phyloP scores from a whole-genome alignment of 495 filamentous ascomycete species.

The Penicillium paradoxum region DNA sequence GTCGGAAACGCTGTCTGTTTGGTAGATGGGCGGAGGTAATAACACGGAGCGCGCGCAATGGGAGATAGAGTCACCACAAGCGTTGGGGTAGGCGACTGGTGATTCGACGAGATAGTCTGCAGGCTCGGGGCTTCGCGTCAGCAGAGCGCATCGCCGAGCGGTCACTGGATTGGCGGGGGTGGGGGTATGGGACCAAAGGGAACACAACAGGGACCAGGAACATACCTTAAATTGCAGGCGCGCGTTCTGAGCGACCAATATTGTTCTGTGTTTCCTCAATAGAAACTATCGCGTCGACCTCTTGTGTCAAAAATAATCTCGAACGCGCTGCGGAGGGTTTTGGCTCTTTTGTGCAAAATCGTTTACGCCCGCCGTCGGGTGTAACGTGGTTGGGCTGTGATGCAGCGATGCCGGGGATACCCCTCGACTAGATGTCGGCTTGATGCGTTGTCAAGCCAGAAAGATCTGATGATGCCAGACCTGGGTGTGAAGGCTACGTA shows the following conservation, averaged over 20 bases:
- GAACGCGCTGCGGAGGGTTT: slow-evolving; percentile 25
- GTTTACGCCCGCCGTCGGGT: slow-evolving; percentile 34
- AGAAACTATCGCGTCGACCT: slow-evolving; percentile 17
- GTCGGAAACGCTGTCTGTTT: slow-evolving; percentile 18
- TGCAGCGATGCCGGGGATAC: slow-evolving; percentile 38
- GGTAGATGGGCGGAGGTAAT: slow-evolving; percentile 25
- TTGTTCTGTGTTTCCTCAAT: slow-evolving; percentile 10
- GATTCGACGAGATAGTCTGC: slow-evolving; percentile 45
- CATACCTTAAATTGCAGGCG: slow-evolving; percentile 30
- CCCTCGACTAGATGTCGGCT: slow-evolving; percentile 29
- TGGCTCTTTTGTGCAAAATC: slow-evolving; percentile 37
- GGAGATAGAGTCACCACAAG: slow-evolving; percentile 25
- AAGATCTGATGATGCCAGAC: slow-evolving; percentile 24
- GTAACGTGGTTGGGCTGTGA: slow-evolving; percentile 51
- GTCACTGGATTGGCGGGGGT: slow-evolving; percentile 42
- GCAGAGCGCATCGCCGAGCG: slow-evolving; percentile 39
- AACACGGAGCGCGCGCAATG: slow-evolving; percentile 26
- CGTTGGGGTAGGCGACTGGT: slow-evolving; percentile 23
- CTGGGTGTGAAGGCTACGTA: slow-evolving; percentile 25
- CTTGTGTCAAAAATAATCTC: slow-evolving; percentile 27
- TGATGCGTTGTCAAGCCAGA: slow-evolving; percentile 47
- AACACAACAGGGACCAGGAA: slow-evolving; percentile 28
- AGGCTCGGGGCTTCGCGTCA: slow-evolving; percentile 39
- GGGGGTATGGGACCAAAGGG: slow-evolving; percentile 18
- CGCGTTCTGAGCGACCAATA: slow-evolving; percentile 7